phyloP scores from a whole-genome alignment of 164 flowering plant genomes.

The Litsea cubeba region DNA sequence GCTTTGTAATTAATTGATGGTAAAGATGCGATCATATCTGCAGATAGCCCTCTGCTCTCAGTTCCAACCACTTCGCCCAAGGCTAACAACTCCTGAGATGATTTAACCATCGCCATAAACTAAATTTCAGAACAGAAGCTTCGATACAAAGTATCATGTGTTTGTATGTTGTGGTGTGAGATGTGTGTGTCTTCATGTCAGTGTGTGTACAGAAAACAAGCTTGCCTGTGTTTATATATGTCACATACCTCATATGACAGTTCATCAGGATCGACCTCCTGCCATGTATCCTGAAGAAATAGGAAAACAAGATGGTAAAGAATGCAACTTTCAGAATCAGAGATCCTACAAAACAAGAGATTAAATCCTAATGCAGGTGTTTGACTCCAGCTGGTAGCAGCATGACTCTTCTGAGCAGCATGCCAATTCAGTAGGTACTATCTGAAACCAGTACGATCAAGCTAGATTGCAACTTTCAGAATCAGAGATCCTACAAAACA shows the following conservation, averaged over 20 bases:
- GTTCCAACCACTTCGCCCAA: conserved; percentile 89
- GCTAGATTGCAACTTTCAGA: neutral
- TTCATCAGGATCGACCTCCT: conserved; percentile 92
- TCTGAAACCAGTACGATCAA: no score
- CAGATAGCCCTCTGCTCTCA: conserved; percentile 90
- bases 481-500: neutral
- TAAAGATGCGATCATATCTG: conserved; percentile 70
- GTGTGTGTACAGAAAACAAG: no score
- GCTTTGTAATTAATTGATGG: conserved; percentile 62
- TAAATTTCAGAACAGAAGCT: neutral
- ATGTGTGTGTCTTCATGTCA: no score
- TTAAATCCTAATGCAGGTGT: no score
- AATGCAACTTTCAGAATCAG: neutral
- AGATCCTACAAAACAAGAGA: neutral
- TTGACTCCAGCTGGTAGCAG: no score
- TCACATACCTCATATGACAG: conserved; percentile 78
- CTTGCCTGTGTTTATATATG: neutral
- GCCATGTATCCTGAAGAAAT: conserved; percentile 69
- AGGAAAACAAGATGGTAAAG: conserved; percentile 4
- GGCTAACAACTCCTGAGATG: conserved; percentile 74
- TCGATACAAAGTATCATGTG: neutral
- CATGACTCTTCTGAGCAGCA: no score
- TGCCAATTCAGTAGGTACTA: no score
- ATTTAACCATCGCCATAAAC: conserved; percentile 6
- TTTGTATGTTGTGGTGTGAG: no score